These are phyloP conservation scores for Lasiodiplodia hormozganensis DNA, from an alignment of 2,329 filamentous ascomycete species.

Conservation along the genomic window DNA sequence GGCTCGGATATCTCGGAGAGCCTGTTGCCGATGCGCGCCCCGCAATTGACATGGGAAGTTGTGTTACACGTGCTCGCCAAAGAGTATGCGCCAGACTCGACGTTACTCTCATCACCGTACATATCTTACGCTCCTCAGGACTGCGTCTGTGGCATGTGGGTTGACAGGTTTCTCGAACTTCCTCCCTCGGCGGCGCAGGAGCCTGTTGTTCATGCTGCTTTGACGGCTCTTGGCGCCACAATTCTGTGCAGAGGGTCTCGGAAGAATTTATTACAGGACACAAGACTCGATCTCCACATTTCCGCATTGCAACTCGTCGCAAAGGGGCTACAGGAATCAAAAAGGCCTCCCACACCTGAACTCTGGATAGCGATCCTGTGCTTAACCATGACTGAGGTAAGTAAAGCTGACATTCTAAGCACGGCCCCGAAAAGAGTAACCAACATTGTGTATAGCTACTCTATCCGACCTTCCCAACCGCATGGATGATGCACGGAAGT, in stretches of 20 bases:
- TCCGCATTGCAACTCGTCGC: neutral
- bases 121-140: neutral
- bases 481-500: neutral
- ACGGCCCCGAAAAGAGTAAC: neutral
- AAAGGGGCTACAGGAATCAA: neutral
- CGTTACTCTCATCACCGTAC: neutral
- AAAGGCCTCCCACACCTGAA: neutral
- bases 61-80: neutral
- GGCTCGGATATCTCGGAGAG: neutral
- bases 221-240: neutral
- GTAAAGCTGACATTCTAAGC: neutral
- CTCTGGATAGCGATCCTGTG: neutral
- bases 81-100: neutral
- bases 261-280: neutral
- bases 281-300: neutral
- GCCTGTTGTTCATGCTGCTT: neutral
- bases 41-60: neutral
- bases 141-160: neutral
- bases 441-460: neutral
- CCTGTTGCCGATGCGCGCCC: neutral
- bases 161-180: neutral
- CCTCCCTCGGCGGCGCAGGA: neutral
- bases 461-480: neutral
- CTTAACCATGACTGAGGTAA: neutral
- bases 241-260: neutral